Evolutionary conservation across 2,329 filamentous ascomycete genomes (phyloP).

Genomic region (Boeremia exigua): DNA sequence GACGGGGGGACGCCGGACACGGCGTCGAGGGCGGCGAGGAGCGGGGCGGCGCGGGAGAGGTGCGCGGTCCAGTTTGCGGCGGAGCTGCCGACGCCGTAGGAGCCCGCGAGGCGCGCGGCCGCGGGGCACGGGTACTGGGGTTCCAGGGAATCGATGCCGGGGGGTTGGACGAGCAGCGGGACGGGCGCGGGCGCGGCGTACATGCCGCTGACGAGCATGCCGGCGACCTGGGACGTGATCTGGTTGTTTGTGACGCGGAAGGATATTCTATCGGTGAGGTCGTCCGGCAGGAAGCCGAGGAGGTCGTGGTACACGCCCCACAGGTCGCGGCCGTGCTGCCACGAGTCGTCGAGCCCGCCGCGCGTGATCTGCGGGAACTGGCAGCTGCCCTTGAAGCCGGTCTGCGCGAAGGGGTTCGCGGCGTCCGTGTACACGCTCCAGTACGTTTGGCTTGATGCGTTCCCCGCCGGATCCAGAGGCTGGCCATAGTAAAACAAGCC

Average conservation of each 20-base stretch:
- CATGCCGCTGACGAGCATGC: conserved; percentile 77
- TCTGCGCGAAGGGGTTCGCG: conserved; percentile 69
- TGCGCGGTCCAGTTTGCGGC: conserved; percentile 66
- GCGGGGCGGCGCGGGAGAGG: conserved; percentile 59
- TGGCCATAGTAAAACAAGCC: conserved; percentile 73
- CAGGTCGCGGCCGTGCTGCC: conserved; percentile 77
- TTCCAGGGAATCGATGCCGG: conserved; percentile 73
- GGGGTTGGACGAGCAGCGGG: conserved; percentile 57
- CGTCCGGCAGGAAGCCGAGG: conserved; percentile 69
- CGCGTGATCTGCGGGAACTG: conserved; percentile 82
- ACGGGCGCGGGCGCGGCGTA: conserved; percentile 31
- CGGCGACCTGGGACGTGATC: conserved; percentile 81
- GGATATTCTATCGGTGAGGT: conserved; percentile 54
- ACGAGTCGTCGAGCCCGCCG: conserved; percentile 74
- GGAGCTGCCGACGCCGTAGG: conserved; percentile 54
- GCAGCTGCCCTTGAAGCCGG: conserved; percentile 75
- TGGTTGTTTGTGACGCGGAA: conserved; percentile 82
- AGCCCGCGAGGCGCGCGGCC: conserved; percentile 54
- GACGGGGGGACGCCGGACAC: conserved; percentile 68
- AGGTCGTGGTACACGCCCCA: conserved; percentile 77
- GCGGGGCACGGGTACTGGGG: conserved; percentile 71
- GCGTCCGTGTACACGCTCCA: conserved; percentile 69
- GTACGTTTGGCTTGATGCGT: conserved; percentile 63
- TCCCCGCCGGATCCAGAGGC: conserved; percentile 56
- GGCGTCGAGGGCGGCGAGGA: conserved; percentile 68